Evolutionary conservation across 208 protist species (phyloP).

Genomic region (Leishmania arabica): DNA sequence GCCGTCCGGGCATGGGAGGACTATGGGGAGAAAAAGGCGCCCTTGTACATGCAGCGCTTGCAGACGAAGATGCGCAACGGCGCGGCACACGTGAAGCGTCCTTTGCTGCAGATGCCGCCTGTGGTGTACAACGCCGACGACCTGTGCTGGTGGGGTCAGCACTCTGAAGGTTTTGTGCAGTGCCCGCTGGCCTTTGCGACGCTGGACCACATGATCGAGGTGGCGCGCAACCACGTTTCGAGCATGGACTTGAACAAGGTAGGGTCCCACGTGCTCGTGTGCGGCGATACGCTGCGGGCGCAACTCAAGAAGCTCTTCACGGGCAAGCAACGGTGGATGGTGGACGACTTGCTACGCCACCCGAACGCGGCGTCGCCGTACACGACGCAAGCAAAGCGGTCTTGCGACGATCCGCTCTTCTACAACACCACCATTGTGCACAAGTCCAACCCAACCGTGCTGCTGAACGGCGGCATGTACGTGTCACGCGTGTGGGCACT

Average conservation of each 20-base stretch:
- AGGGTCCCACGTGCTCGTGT: conserved; percentile 4
- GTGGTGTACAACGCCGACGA: conserved; percentile 43
- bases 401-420: conserved; percentile 23
- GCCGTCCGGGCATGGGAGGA: conserved; percentile 45
- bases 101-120: conserved; percentile 35
- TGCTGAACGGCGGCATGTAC: conserved; percentile 37
- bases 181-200: conserved; percentile 30
- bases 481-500: conserved; percentile 41
- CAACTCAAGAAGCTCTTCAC: conserved; percentile 10
- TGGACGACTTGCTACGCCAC: conserved; percentile 14
- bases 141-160: conserved; percentile 37
- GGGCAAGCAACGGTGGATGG: conserved; percentile 13
- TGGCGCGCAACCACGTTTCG: conserved; percentile 26
- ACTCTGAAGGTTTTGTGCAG: conserved; percentile 14
- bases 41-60: conserved; percentile 25
- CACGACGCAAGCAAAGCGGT: background rate
- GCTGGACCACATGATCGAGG: conserved; percentile 38
- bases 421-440: conserved; percentile 21
- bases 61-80: background rate
- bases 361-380: conserved; percentile 13
- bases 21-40: conserved; percentile 39
- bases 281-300: conserved; percentile 1
- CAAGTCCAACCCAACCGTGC: conserved; percentile 14
- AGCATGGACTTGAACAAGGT: conserved; percentile 10
- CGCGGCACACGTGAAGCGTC: conserved; percentile 6